Percentiles rank a stretch among this genome's conserved stretches.
phyloP scores from a whole-genome alignment of 257 asterid species.

The Forsythia suspensa region DNA sequence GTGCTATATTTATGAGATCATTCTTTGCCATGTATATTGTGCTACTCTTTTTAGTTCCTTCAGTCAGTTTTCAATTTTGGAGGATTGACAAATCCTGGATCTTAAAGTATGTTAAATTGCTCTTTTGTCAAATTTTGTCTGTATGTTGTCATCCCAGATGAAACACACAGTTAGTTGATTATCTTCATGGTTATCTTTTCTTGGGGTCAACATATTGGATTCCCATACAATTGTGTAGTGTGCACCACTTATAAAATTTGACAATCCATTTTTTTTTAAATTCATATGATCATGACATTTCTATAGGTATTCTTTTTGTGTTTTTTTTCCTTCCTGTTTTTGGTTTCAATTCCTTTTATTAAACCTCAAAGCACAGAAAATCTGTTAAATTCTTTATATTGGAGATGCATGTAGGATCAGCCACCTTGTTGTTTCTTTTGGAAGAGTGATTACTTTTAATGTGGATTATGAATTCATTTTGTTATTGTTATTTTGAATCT shows the following conservation, averaged over 20 bases:
- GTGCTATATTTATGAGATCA: neutral
- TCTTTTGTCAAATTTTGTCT: slow-evolving; percentile 13
- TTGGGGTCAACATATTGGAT: slow-evolving; percentile 8
- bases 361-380: slow-evolving; percentile 14
- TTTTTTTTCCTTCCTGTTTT: neutral
- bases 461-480: neutral
- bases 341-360: neutral
- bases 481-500: slow-evolving; percentile 3
- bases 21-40: slow-evolving; percentile 12
- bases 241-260: slow-evolving; percentile 8
- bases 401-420: neutral
- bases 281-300: neutral
- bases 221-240: slow-evolving; percentile 3
- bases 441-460: slow-evolving; percentile 3
- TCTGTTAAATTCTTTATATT: neutral
- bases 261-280: neutral
- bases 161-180: slow-evolving; percentile 14
- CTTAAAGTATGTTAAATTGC: slow-evolving; percentile 6
- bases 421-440: slow-evolving; percentile 7
- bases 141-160: slow-evolving; percentile 19
- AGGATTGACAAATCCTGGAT: slow-evolving; percentile 5
- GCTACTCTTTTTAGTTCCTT: slow-evolving; percentile 7
- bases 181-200: slow-evolving; percentile 18
- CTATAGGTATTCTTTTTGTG: neutral
- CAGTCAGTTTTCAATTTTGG: neutral